Conservation (phyloP, 2,329 filamentous ascomycete species). For the Aspergillus sp. region DNA sequence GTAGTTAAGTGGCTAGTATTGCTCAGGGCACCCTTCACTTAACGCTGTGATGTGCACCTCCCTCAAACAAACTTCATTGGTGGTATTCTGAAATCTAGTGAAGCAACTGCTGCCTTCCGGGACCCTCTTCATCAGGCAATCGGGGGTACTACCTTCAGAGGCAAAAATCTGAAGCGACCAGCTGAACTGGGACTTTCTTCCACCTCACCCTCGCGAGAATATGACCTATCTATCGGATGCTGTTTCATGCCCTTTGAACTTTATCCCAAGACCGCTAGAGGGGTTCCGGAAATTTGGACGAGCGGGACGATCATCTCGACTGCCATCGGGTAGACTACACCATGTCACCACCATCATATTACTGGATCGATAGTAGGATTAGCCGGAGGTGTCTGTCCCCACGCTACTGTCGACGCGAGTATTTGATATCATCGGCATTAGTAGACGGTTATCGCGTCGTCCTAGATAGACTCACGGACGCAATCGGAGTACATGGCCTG, state of each 20-base stretch:
- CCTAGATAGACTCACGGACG: not conserved
- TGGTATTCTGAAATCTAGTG: not conserved
- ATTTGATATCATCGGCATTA: constrained; percentile 2
- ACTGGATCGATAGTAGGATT: constrained; percentile 2
- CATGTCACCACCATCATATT: constrained; percentile 3
- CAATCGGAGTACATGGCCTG: not conserved
- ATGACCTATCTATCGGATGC: constrained; percentile 14
- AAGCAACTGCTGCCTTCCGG: not conserved
- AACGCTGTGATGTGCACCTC: not conserved
- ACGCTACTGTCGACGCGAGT: not conserved
- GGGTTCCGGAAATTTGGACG: constrained; percentile 21
- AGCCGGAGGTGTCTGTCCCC: not conserved
- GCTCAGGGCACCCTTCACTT: not conserved
- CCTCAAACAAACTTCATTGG: not conserved
- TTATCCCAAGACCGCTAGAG: constrained; percentile 13
- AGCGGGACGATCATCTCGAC: constrained; percentile 18
- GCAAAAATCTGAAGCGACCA: constrained; percentile 1
- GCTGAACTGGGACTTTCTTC: not conserved
- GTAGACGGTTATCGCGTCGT: not conserved
- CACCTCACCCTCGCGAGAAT: constrained; percentile 3
- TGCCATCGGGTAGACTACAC: constrained; percentile 1
- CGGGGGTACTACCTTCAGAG: not conserved
- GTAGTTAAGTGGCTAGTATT: too few species aligned
- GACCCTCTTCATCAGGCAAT: not conserved
- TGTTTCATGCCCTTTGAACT: constrained; percentile 12